Evolutionary conservation across 78 protist species (phyloP).

Genomic region (slime mould (Dictyostelium discoideum)): DNA sequence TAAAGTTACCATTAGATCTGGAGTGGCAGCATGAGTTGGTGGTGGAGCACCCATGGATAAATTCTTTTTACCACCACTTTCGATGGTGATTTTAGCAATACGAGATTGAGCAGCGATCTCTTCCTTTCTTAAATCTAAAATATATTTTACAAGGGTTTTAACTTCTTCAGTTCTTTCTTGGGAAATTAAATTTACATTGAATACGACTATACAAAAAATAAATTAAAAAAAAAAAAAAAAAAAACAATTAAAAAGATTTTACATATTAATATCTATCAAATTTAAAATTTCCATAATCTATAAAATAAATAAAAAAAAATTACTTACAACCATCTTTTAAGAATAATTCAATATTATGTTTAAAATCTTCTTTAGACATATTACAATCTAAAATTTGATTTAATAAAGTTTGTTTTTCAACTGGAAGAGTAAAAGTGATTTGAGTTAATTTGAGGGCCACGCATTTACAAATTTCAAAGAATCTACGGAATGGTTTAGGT

Average conservation of each 20-base stretch:
- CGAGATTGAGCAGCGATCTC: neutral
- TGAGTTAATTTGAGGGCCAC: neutral
- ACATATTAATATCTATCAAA: neutral
- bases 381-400: constrained; percentile 15
- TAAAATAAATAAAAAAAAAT: neutral
- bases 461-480: neutral
- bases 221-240: neutral
- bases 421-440: neutral
- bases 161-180: constrained; percentile 3
- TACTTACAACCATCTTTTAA: constrained; percentile 18
- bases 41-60: neutral
- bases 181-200: constrained; percentile 11
- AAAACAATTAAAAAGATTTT: too few species aligned
- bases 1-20: constrained; percentile 8
- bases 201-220: neutral
- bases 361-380: constrained; percentile 9
- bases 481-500: neutral
- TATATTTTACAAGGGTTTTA: neutral
- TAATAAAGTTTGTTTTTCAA: neutral
- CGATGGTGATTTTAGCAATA: constrained; percentile 10
- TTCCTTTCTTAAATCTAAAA: constrained; percentile 3
- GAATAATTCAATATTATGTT: neutral
- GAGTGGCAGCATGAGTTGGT: neutral
- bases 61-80: constrained; percentile 3
- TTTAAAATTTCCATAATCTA: too few species aligned